Percentiles rank a stretch among this genome's conserved stretches.
These are phyloP conservation scores for Saccharomycopsis malanga DNA, from an alignment of 805 yeast genomes.

Conservation along the genomic window DNA sequence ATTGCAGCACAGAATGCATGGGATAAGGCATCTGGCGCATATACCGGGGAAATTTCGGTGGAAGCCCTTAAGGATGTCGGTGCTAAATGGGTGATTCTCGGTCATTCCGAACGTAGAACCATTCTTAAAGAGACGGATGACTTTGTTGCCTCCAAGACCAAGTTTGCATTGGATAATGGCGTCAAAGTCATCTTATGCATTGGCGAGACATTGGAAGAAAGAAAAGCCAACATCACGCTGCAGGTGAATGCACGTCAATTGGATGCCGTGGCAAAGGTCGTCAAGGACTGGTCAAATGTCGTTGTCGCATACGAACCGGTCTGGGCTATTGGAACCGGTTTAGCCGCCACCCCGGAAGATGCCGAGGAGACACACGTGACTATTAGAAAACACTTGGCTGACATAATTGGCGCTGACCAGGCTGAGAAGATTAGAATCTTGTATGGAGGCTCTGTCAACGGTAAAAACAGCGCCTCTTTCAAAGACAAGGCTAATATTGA, in stretches of 20 bases:
- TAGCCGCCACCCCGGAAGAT: constrained; percentile 97
- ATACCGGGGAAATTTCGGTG: constrained; percentile 94
- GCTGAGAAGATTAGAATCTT: constrained; percentile 82
- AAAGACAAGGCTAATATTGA: constrained; percentile 91
- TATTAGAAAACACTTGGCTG: constrained; percentile 76
- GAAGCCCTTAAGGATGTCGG: constrained; percentile 85
- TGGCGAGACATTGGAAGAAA: constrained; percentile 96
- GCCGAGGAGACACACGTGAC: constrained; percentile 92
- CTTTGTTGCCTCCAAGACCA: constrained; percentile 87
- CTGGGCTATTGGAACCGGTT: constrained; percentile 99
- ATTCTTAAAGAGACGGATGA: constrained; percentile 86
- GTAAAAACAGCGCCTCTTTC: constrained; percentile 84
- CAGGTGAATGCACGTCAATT: constrained; percentile 85
- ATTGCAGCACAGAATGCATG: constrained; percentile 91
- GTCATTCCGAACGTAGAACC: constrained; percentile 98
- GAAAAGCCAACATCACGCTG: constrained; percentile 81
- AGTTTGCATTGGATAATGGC: constrained; percentile 87
- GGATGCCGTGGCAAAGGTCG: constrained; percentile 74
- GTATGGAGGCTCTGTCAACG: constrained; percentile 98
- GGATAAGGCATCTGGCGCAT: constrained; percentile 88
- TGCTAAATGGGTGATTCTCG: constrained; percentile 90
- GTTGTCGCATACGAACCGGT: constrained; percentile 99
- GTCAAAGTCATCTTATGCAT: constrained; percentile 90
- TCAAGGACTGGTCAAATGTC: constrained; percentile 82
- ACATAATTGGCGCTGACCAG: constrained; percentile 68